Percentiles rank a stretch among this genome's conserved stretches.
Conservation (phyloP, 2,329 filamentous ascomycete species). For the Fusarium sp. region DNA sequence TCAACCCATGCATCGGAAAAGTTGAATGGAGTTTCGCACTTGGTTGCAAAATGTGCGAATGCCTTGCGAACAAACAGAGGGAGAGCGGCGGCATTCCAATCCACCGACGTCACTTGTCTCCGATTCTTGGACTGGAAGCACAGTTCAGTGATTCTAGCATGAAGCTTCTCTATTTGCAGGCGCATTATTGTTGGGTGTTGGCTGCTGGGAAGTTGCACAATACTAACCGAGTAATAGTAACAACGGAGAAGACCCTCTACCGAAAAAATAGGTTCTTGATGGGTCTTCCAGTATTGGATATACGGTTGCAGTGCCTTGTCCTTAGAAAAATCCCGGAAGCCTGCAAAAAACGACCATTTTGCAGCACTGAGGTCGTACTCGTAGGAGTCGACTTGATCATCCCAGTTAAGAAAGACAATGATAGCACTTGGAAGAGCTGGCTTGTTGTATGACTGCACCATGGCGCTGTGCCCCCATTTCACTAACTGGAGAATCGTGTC, state of each 20-base stretch:
- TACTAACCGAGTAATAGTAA: not conserved
- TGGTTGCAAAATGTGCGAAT: not conserved
- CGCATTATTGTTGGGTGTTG: not conserved
- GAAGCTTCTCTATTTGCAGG: accelerated
- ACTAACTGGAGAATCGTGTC: not conserved
- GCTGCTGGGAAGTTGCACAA: not conserved
- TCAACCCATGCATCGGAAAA: not conserved
- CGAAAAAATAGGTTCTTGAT: accelerated
- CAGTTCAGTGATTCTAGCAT: accelerated
- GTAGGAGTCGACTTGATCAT: accelerated
- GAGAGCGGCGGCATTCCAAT: not conserved
- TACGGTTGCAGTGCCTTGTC: not conserved
- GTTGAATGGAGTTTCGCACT: not conserved
- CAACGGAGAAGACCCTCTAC: not conserved
- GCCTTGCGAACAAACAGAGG: not conserved
- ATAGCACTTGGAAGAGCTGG: not conserved
- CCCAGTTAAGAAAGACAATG: not conserved
- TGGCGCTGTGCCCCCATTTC: not conserved
- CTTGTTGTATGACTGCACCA: not conserved
- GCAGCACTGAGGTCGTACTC: accelerated
- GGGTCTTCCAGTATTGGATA: not conserved
- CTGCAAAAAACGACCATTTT: accelerated
- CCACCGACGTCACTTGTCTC: accelerated
- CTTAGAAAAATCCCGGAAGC: accelerated
- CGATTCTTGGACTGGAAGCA: accelerated